Evolutionary conservation across 495 filamentous ascomycete species (phyloP).

Genomic region (Annulohypoxylon nitens): DNA sequence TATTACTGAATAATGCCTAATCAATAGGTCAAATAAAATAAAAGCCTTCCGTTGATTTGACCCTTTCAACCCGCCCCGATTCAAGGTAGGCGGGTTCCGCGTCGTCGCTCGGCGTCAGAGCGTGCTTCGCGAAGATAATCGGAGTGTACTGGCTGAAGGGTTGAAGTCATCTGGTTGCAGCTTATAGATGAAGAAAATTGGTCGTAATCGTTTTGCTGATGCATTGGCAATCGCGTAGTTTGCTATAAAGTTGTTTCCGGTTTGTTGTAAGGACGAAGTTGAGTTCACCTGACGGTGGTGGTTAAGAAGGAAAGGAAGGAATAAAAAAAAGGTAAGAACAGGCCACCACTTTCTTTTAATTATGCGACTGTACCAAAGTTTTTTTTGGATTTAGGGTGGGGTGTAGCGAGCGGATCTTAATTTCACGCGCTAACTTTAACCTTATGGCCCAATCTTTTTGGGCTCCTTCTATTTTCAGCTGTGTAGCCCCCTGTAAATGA

Average conservation of each 20-base stretch:
- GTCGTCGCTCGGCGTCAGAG: conserved; percentile 64
- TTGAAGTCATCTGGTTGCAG: conserved; percentile 63
- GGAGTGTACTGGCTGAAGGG: conserved; percentile 56
- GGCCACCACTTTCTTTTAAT: conserved; percentile 27
- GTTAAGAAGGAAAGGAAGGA: conserved; percentile 37
- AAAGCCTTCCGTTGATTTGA: conserved; percentile 27
- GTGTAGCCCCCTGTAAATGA: conserved; percentile 9
- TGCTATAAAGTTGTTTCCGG: conserved; percentile 28
- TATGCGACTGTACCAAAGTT: conserved; percentile 17
- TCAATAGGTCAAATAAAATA: conserved; percentile 29
- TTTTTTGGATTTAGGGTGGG: conserved; percentile 25
- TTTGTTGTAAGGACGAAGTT: conserved; percentile 22
- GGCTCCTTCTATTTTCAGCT: conserved; percentile 35
- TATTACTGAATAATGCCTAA: conserved; percentile 38
- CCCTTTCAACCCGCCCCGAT: conserved; percentile 48
- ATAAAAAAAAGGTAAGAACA: conserved; percentile 34
- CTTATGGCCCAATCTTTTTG: conserved; percentile 2
- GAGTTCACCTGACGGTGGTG: conserved; percentile 51
- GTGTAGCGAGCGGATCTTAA: conserved; percentile 37
- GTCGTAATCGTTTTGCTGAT: conserved; percentile 57
- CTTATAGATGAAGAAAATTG: conserved; percentile 60
- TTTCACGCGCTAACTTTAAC: conserved; percentile 27
- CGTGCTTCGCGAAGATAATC: conserved; percentile 58
- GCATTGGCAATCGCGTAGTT: conserved; percentile 57
- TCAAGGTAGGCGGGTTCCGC: conserved; percentile 61